Evolutionary conservation across 495 filamentous ascomycete genomes (phyloP).

Genomic region (Bacidia rubella): DNA sequence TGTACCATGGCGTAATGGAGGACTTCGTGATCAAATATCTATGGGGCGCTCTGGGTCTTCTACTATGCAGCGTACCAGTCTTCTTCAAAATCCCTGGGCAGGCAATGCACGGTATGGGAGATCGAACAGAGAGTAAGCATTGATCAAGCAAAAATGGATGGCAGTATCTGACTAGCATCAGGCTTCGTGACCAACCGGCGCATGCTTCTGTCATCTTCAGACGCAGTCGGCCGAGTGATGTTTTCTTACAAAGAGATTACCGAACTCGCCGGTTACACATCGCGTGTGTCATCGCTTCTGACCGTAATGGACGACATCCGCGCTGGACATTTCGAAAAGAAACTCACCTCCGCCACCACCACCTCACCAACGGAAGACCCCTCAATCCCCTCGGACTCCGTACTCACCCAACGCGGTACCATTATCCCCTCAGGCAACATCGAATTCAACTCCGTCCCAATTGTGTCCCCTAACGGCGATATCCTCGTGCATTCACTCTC

Average conservation of each 20-base stretch:
- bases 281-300: slow-evolving; percentile 73
- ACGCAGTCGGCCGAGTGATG: slow-evolving; percentile 94
- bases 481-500: slow-evolving; percentile 71
- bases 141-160: neutral
- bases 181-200: slow-evolving; percentile 87
- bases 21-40: slow-evolving; percentile 99
- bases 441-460: slow-evolving; percentile 83
- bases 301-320: slow-evolving; percentile 92
- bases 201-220: slow-evolving; percentile 80
- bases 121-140: slow-evolving; percentile 70
- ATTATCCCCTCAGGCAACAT: slow-evolving; percentile 71
- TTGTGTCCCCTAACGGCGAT: slow-evolving; percentile 92
- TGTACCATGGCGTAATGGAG: slow-evolving; percentile 97
- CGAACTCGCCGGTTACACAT: slow-evolving; percentile 88
- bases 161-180: slow-evolving; percentile 17
- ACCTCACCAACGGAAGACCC: neutral
- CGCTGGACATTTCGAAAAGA: slow-evolving; percentile 84
- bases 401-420: slow-evolving; percentile 64
- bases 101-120: slow-evolving; percentile 61
- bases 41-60: slow-evolving; percentile 86
- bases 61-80: slow-evolving; percentile 91
- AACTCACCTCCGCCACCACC: slow-evolving; percentile 70
- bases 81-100: slow-evolving; percentile 85
- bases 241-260: slow-evolving; percentile 97
- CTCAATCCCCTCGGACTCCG: slow-evolving; percentile 47